phyloP scores from a whole-genome alignment of 805 yeast species.

The Spathaspora gorwiae region DNA sequence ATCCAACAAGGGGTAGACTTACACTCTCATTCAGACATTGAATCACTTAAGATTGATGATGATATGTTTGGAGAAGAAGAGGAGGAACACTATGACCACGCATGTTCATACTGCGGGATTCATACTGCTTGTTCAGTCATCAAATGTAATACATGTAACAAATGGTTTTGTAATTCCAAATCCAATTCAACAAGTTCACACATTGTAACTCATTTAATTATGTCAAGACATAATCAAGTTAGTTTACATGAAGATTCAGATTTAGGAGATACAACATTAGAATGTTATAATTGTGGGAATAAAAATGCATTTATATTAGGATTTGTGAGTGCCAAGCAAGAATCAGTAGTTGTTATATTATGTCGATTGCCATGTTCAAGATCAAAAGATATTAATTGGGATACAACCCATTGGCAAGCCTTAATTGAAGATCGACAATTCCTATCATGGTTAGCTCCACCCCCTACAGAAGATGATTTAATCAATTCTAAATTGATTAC shows the following conservation, averaged over 20 bases:
- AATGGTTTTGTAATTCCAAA: conserved; percentile 87
- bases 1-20: conserved; percentile 1
- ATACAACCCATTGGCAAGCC: conserved; percentile 81
- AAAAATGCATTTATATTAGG: conserved; percentile 78
- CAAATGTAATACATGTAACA: conserved; percentile 69
- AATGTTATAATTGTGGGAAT: conserved; percentile 87
- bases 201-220: conserved; percentile 78
- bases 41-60: neutral
- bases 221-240: conserved; percentile 71
- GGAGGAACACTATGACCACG: conserved; percentile 13
- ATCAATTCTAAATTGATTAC: conserved; percentile 53
- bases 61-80: neutral
- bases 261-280: conserved; percentile 80
- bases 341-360: conserved; percentile 78
- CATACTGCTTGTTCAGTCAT: conserved; percentile 61
- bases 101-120: conserved; percentile 71
- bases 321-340: conserved; percentile 80
- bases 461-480: conserved; percentile 62
- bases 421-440: conserved; percentile 75
- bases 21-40: neutral
- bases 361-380: conserved; percentile 90
- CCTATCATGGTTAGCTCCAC: conserved; percentile 74
- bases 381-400: conserved; percentile 75
- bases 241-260: conserved; percentile 75
- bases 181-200: conserved; percentile 61